phyloP scores from a whole-genome alignment of 2,329 filamentous ascomycete species.

The Beauveria rudraprayagi region DNA sequence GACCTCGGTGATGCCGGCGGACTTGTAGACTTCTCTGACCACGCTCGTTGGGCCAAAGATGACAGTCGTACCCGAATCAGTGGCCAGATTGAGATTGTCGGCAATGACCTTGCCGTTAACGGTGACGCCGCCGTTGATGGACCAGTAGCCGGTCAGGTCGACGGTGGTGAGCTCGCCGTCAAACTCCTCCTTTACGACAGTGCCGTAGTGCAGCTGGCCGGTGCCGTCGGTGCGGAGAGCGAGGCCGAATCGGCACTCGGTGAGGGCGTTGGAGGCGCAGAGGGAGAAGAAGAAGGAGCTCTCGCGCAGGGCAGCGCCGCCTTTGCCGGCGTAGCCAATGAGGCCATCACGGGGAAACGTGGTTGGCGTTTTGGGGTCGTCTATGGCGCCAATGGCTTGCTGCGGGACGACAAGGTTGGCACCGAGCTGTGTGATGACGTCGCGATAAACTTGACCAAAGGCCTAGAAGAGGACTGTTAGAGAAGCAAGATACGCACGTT shows the following conservation, averaged over 20 bases:
- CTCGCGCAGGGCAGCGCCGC: constrained; percentile 5
- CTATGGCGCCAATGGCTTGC: constrained; percentile 14
- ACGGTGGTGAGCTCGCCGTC: constrained; percentile 10
- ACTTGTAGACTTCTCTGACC: constrained; percentile 12
- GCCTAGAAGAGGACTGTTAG: constrained; percentile 9
- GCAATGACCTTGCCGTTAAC: constrained; percentile 9
- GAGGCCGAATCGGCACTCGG: constrained; percentile 17
- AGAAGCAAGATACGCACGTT: not conserved
- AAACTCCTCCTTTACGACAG: constrained; percentile 12
- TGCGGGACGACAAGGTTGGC: constrained; percentile 14
- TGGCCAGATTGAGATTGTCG: constrained; percentile 6
- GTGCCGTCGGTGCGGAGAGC: constrained; percentile 15
- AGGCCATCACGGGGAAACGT: constrained; percentile 16
- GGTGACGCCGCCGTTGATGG: constrained; percentile 12
- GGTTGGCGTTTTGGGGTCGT: constrained; percentile 8
- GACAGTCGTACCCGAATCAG: constrained; percentile 16
- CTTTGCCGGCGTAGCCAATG: constrained; percentile 14
- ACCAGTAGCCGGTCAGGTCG: constrained; percentile 4
- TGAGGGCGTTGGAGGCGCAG: constrained; percentile 13
- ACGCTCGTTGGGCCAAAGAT: constrained; percentile 14
- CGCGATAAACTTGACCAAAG: constrained; percentile 13
- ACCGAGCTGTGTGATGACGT: constrained; percentile 14
- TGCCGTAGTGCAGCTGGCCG: constrained; percentile 16
- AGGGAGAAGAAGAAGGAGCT: constrained; percentile 15
- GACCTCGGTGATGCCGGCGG: constrained; percentile 13